phyloP scores from a whole-genome alignment of 1,284 basidiomycete species.

The Mycena citricolor region DNA sequence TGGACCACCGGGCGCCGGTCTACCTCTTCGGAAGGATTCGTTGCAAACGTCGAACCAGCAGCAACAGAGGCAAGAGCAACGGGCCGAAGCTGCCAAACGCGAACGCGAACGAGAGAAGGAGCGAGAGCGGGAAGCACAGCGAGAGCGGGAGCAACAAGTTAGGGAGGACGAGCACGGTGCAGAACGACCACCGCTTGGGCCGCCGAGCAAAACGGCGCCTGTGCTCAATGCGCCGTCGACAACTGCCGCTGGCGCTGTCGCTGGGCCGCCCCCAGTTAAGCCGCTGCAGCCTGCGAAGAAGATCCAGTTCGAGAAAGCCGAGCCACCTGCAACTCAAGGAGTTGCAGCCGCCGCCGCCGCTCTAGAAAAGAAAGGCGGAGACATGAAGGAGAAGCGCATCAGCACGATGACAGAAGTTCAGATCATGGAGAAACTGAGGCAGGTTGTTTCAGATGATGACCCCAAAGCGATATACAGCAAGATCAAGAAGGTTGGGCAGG shows the following conservation, averaged over 20 bases:
- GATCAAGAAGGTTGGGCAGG: conserved; percentile 98
- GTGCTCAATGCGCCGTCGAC: conserved; percentile 51
- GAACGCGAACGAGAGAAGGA: conserved; percentile 31
- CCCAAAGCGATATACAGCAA: conserved; percentile 92
- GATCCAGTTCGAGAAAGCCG: conserved; percentile 44
- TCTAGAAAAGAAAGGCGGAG: conserved; percentile 46
- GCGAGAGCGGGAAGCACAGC: conserved; percentile 27
- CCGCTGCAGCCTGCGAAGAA: conserved; percentile 76
- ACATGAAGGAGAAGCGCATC: conserved; percentile 77
- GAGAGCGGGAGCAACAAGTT: conserved; percentile 32
- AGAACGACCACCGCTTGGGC: conserved; percentile 28
- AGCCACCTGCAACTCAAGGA: conserved; percentile 39
- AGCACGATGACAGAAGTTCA: conserved; percentile 97
- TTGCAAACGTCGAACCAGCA: conserved; percentile 31
- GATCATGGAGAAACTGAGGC: conserved; percentile 96
- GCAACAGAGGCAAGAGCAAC: conserved; percentile 32
- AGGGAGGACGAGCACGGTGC: conserved; percentile 23
- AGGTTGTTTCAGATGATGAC: conserved; percentile 85
- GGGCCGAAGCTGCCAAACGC: conserved; percentile 23
- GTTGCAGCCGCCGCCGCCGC: conserved; percentile 75
- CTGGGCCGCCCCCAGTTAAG: conserved; percentile 64
- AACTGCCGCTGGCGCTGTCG: conserved; percentile 49
- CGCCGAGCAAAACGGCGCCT: conserved; percentile 43
- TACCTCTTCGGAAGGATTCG: conserved; percentile 51
- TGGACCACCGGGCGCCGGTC: conserved; percentile 40